Percentiles rank a stretch among this genome's conserved stretches.
Conservation (phyloP, 306 rosid genomes). For the Trichosanthes cucumerina region DNA sequence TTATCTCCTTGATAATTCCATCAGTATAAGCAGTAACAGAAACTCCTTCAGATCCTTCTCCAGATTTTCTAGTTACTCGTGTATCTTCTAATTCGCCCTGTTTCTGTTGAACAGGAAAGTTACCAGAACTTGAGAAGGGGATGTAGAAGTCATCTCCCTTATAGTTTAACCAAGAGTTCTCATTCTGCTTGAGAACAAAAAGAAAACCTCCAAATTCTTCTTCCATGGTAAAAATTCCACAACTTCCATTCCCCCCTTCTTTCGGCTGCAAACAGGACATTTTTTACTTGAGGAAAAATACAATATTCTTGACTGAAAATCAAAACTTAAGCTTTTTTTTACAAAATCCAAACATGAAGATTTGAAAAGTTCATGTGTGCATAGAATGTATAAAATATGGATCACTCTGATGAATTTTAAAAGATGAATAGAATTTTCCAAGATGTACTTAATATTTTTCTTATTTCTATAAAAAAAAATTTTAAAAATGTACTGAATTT, state of each 20-base stretch:
- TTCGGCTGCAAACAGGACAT: conserved; percentile 45
- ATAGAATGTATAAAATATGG: not conserved
- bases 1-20: conserved; percentile 68
- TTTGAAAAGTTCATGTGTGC: not conserved
- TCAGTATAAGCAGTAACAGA: conserved; percentile 36
- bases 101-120: conserved; percentile 17
- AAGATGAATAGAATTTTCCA: not conserved
- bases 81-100: conserved; percentile 23
- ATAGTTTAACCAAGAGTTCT: conserved; percentile 53
- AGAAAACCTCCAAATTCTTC: conserved; percentile 70
- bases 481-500: not conserved
- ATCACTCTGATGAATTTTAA: not conserved
- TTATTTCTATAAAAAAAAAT: not conserved
- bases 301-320: not conserved
- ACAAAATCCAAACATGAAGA: not conserved
- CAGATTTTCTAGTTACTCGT: conserved; percentile 19
- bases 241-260: conserved; percentile 49
- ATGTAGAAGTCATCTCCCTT: conserved; percentile 67
- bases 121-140: conserved; percentile 48
- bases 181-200: conserved; percentile 72
- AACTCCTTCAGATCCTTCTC: conserved; percentile 31
- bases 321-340: not conserved
- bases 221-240: conserved; percentile 46
- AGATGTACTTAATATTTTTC: not conserved
- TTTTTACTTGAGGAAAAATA: not conserved